phyloP scores from a whole-genome alignment of 306 rosid species.

The Rosa rugosa region DNA sequence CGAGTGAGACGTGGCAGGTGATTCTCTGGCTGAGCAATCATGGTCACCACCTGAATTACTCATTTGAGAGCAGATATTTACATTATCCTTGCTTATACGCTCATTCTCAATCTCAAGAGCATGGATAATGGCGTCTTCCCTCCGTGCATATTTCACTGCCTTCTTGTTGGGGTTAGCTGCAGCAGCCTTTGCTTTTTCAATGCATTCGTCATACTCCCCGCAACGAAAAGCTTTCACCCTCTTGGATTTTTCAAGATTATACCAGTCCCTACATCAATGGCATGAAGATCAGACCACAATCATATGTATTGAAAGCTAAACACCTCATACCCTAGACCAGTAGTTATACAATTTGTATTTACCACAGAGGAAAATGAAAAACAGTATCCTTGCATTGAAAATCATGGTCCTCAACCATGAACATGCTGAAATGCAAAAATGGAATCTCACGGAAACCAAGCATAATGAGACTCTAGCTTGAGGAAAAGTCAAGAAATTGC shows the following conservation, averaged over 20 bases:
- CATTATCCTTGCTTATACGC: constrained; percentile 53
- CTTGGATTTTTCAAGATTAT: constrained; percentile 93
- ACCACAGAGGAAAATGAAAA: not conserved
- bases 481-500: not conserved
- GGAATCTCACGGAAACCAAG: not conserved
- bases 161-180: constrained; percentile 76
- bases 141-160: constrained; percentile 92
- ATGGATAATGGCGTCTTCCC: constrained; percentile 97
- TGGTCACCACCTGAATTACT: constrained; percentile 52
- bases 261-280: constrained; percentile 81
- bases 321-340: constrained; percentile 14
- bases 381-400: not conserved
- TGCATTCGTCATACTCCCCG: constrained; percentile 88
- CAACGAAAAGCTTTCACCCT: constrained; percentile 95
- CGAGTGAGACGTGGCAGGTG: constrained; percentile 51
- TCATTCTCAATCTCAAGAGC: constrained; percentile 92
- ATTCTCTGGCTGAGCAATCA: constrained; percentile 48
- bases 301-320: constrained; percentile 24
- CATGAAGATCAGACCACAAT: constrained; percentile 36
- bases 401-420: not conserved
- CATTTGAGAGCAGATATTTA: constrained; percentile 40
- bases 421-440: not conserved
- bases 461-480: not conserved
- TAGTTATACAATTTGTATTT: not conserved
- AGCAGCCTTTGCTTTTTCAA: constrained; percentile 86